phyloP scores from a whole-genome alignment of 176 grass and related monocot species.

The Pontederia paniculata region DNA sequence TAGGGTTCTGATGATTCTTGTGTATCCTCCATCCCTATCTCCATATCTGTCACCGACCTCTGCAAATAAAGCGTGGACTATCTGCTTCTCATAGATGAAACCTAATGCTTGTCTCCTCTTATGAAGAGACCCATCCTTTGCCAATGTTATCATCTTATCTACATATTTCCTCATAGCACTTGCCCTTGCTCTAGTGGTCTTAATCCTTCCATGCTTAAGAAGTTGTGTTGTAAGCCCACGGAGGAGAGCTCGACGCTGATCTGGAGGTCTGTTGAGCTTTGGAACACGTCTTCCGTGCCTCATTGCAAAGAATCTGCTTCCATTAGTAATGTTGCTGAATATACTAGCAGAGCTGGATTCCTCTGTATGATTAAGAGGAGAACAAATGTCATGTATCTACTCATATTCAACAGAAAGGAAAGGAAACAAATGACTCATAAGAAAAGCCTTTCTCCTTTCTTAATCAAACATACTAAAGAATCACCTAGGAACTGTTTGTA shows the following conservation, averaged over 20 bases:
- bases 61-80: slow-evolving; percentile 78
- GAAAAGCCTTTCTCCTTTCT: too few relatives aligned
- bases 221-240: slow-evolving; percentile 74
- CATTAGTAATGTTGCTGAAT: slow-evolving; percentile 34
- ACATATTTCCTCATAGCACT: slow-evolving; percentile 82
- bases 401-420: not conserved
- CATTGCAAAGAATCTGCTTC: slow-evolving; percentile 74
- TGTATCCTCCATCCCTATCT: slow-evolving; percentile 75
- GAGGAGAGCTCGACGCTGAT: slow-evolving; percentile 69
- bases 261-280: slow-evolving; percentile 67
- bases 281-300: slow-evolving; percentile 64
- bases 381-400: not conserved
- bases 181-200: slow-evolving; percentile 70
- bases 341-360: slow-evolving; percentile 34
- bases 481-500: too few relatives aligned
- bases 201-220: slow-evolving; percentile 82
- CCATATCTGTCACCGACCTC: slow-evolving; percentile 75
- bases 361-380: slow-evolving; percentile 13
- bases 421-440: not conserved
- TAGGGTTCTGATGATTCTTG: slow-evolving; percentile 75
- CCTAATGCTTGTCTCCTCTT: slow-evolving; percentile 84
- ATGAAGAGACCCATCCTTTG: slow-evolving; percentile 87
- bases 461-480: too few relatives aligned
- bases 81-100: slow-evolving; percentile 82
- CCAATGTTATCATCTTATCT: slow-evolving; percentile 84